Percentiles rank a stretch among this genome's conserved stretches.
phyloP scores from a whole-genome alignment of 345 rosid genomes.

The Aethionema arabicum region DNA sequence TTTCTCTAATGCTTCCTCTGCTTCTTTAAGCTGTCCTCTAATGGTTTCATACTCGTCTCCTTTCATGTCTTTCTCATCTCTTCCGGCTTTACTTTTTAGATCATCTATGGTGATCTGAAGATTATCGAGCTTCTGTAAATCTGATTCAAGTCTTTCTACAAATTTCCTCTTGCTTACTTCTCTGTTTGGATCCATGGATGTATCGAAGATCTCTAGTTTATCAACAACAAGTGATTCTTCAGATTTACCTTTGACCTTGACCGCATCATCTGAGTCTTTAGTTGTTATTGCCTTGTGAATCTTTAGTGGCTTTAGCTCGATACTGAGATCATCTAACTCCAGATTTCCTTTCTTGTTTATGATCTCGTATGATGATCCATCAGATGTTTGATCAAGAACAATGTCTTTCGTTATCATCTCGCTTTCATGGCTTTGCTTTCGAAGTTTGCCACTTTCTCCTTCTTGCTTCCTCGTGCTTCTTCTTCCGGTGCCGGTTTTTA shows the following conservation, averaged over 20 bases:
- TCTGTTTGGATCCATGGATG: slow-evolving; percentile 47
- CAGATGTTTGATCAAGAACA: slow-evolving; percentile 86
- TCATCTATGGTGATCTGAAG: slow-evolving; percentile 81
- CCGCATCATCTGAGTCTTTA: background rate
- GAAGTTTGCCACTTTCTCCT: slow-evolving; percentile 32
- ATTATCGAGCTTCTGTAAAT: slow-evolving; percentile 74
- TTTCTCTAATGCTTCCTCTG: slow-evolving; percentile 58
- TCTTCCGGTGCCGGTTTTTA: slow-evolving; percentile 42
- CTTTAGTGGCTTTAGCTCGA: slow-evolving; percentile 51
- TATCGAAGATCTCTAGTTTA: slow-evolving; percentile 58
- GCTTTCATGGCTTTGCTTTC: slow-evolving; percentile 47
- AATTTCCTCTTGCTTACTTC: slow-evolving; percentile 63
- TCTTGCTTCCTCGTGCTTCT: slow-evolving; percentile 44
- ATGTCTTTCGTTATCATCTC: slow-evolving; percentile 83
- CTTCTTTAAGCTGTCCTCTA: slow-evolving; percentile 83
- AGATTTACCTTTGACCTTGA: slow-evolving; percentile 33
- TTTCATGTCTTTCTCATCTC: slow-evolving; percentile 53
- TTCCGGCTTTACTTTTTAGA: slow-evolving; percentile 66
- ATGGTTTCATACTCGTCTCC: slow-evolving; percentile 60
- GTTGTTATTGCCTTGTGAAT: slow-evolving; percentile 47
- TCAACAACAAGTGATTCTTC: slow-evolving; percentile 68
- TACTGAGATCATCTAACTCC: slow-evolving; percentile 49
- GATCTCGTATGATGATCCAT: slow-evolving; percentile 67
- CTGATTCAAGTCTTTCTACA: slow-evolving; percentile 80
- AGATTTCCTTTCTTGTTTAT: slow-evolving; percentile 54